phyloP scores from a whole-genome alignment of 2,329 filamentous ascomycete genomes.

The Colletotrichum sp. region DNA sequence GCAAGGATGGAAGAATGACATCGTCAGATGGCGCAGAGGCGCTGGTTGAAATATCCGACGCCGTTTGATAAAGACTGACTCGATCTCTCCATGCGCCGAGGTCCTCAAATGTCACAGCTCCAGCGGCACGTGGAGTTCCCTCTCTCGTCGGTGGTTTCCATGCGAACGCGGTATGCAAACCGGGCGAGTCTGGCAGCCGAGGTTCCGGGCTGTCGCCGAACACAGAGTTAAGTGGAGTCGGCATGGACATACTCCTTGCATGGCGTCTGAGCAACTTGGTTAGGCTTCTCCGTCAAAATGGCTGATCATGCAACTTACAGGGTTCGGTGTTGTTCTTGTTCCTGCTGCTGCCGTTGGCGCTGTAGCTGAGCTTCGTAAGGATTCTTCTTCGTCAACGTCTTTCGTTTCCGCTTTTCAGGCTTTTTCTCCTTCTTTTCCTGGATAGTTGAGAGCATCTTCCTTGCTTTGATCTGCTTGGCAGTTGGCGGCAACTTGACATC shows the following conservation, averaged over 20 bases:
- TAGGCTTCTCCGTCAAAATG: neutral
- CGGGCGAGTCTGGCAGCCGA: neutral
- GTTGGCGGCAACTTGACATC: neutral
- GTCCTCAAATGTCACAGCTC: neutral
- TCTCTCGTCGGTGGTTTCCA: conserved; percentile 10
- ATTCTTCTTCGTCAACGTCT: conserved; percentile 3
- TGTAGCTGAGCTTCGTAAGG: neutral
- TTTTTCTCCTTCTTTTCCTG: neutral
- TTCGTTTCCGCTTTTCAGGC: neutral
- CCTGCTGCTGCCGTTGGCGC: neutral
- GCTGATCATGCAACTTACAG: neutral
- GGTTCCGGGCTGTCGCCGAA: neutral
- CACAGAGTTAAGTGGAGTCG: neutral
- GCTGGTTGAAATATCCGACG: conserved; percentile 5
- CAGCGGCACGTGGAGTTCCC: neutral
- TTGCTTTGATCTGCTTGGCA: neutral
- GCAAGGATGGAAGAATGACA: neutral
- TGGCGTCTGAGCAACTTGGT: neutral
- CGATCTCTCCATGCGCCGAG: conserved; percentile 1
- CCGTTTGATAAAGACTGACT: neutral
- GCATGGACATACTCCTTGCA: conserved; percentile 13
- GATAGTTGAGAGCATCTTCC: neutral
- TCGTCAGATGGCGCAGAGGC: neutral
- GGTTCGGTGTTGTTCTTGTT: neutral
- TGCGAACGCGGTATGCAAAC: neutral